Base-by-base conservation (phyloP, 2,329 filamentous ascomycete genomes). In the Colletotrichum nymphaeae region DNA sequence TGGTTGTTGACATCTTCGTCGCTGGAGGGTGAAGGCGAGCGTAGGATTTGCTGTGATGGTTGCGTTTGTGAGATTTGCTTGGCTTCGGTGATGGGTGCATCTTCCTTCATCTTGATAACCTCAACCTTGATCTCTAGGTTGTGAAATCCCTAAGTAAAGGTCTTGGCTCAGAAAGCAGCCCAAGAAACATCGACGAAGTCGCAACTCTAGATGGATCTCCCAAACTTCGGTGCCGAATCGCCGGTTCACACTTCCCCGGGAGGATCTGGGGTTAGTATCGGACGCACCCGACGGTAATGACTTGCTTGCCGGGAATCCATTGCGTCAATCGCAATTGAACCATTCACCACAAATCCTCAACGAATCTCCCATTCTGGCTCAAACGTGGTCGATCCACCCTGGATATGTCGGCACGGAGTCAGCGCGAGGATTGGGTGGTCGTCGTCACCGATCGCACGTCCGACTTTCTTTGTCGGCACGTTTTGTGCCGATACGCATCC, bases 401-500 rank as follows among this genome's bases (percentile, higher is more conserved):
- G 46, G 70, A 37, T 70, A 65, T 60, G 53, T 73, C 66, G 67
- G 70, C 70, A 70, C 35, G n/a, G 26, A 14, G 55, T 3, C 49
- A 42, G 24, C n/a, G 22, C 46, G 42, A 55, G 55, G 70, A 73
- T 64, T 70, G 55, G 55, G 69, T 32, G 35, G 53, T n/a, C 42
- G 37, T 37, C 37, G 28, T 62, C 30, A 60, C 70, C 67, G 67
- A 73, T 70, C 67, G 35, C 46, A 55, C 24, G 26, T 24, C 55
- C 26, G 35, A 35, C 30, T 16, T 63, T 58, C 60, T 70, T 63
- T 67, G 66, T 75, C 74, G 74, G 74, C 67, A 74, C 30, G 5
- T 72, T 72, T 69, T 72, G 67, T 62, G 72, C 74, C 74, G 74
- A 75, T 67, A 49, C 53, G 66, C 55, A 30, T 49, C 59, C 42